phyloP scores from a whole-genome alignment of 192 early-diverging fungal species.

The Borealophlyctis nickersoniae region DNA sequence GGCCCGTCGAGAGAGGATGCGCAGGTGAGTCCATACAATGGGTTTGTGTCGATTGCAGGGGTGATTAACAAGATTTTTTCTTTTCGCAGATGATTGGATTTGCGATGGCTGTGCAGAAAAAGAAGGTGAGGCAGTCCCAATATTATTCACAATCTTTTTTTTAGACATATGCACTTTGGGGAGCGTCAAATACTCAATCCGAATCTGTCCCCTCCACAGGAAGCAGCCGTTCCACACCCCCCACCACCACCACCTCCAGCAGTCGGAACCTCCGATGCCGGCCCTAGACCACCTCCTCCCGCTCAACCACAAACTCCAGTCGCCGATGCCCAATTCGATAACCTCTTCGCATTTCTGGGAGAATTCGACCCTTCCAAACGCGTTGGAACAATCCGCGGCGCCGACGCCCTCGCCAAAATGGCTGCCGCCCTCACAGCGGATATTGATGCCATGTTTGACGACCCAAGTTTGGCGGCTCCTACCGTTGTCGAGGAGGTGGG shows the following conservation, averaged over 20 bases:
- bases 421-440: constrained; percentile 35
- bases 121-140: constrained; percentile 18
- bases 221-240: neutral
- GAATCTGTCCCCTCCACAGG: neutral
- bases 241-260: neutral
- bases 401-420: constrained; percentile 31
- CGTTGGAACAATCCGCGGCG: constrained; percentile 13
- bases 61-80: neutral
- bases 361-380: constrained; percentile 36
- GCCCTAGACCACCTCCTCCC: neutral
- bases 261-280: neutral
- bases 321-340: constrained; percentile 23
- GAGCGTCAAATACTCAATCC: no score
- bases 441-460: constrained; percentile 35
- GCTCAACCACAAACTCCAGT: constrained; percentile 1
- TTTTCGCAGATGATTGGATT: constrained; percentile 3
- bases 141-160: no score
- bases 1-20: constrained; percentile 11
- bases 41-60: neutral
- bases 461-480: constrained; percentile 2
- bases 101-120: constrained; percentile 19
- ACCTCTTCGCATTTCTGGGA: constrained; percentile 46
- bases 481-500: neutral
- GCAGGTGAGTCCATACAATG: constrained; percentile 6
- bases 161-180: no score